Base-by-base conservation (phyloP, 176 grass and related monocot species). In the Oryza glumipatula region DNA sequence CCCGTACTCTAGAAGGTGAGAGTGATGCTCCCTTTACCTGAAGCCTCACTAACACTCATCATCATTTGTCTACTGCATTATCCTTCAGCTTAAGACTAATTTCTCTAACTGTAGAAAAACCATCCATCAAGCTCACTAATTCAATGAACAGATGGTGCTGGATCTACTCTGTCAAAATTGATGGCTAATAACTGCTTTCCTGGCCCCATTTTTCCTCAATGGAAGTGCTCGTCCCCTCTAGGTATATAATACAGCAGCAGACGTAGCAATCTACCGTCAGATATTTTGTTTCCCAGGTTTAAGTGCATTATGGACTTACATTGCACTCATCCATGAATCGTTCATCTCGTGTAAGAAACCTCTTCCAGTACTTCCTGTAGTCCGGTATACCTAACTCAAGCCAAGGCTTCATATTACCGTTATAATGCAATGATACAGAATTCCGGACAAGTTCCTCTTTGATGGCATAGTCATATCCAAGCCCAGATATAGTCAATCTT, bases 361-460 rank as follows among this genome's bases (percentile, higher is more conserved):
- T 93, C 73, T 92, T 96, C 94, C 94, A 99, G 73, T 94, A 94
- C 67, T 84, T 96, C 84, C 88, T 96, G 84, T 99, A 94, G 28
- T 90, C 89, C 63, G 94, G 92, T 86, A 99, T 99, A 47, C 97
- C 97, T 63, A 99, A 88, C 74, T 99, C 94, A 88, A 99, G 92
- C 97, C 97, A 99, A 79, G 97, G 97, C 86, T 99, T 99, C 97
- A 96, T 94, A 41, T 94, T 92, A 81, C 97, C 97, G 71, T 99
- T 96, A 73, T 96, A 99, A 82, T 99, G 97, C 84, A 99, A 88
- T 24, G 90, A 88, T 66, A 66, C 60, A 44, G 90, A 89, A 86
- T n/a, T 92, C 58, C 74, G 88, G 23, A 77, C 61, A 64, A 14
- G 60, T 70, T 94, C 88, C 71, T 83, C 80, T 76, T 82, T 70